These are phyloP conservation scores for Candida cerambycidarum DNA, from an alignment of 805 yeast genomes.

Conservation along the genomic window DNA sequence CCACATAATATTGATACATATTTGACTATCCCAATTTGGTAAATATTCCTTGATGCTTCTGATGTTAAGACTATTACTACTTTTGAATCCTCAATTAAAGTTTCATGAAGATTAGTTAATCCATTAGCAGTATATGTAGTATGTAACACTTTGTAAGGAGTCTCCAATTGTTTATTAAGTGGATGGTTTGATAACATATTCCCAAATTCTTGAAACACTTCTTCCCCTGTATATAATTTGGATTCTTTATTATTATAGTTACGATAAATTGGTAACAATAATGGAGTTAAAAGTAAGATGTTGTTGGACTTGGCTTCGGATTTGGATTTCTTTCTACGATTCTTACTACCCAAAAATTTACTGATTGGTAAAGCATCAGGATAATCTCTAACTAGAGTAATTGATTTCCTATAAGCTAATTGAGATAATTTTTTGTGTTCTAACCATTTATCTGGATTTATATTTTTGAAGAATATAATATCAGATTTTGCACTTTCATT, in stretches of 20 bases:
- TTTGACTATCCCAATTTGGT: slow-evolving; percentile 60
- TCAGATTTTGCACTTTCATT: slow-evolving; percentile 24
- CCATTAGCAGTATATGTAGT: slow-evolving; percentile 60
- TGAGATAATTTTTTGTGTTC: slow-evolving; percentile 45
- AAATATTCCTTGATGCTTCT: slow-evolving; percentile 59
- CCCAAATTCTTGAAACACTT: slow-evolving; percentile 54
- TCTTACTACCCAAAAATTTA: slow-evolving; percentile 32
- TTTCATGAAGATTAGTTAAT: slow-evolving; percentile 54
- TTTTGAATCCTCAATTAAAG: slow-evolving; percentile 50
- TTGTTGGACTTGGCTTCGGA: slow-evolving; percentile 17
- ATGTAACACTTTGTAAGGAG: slow-evolving; percentile 50
- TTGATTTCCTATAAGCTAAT: slow-evolving; percentile 49
- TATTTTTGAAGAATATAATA: slow-evolving; percentile 25
- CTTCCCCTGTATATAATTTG: slow-evolving; percentile 45
- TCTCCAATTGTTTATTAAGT: slow-evolving; percentile 18
- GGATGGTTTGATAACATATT: slow-evolving; percentile 40
- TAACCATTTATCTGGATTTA: slow-evolving; percentile 33
- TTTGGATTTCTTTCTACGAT: slow-evolving; percentile 18
- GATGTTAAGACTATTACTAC: slow-evolving; percentile 55
- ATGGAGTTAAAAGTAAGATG: slow-evolving; percentile 37
- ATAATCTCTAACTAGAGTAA: slow-evolving; percentile 55
- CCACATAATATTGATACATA: slow-evolving; percentile 57
- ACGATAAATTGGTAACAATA: slow-evolving; percentile 37
- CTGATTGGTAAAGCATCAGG: slow-evolving; percentile 50
- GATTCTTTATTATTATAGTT: slow-evolving; percentile 10